Percentiles rank a stretch among this genome's conserved stretches.
Evolutionary conservation across 768 basidiomycete species (phyloP).

Genomic region (Leccinellum rugosiceps): DNA sequence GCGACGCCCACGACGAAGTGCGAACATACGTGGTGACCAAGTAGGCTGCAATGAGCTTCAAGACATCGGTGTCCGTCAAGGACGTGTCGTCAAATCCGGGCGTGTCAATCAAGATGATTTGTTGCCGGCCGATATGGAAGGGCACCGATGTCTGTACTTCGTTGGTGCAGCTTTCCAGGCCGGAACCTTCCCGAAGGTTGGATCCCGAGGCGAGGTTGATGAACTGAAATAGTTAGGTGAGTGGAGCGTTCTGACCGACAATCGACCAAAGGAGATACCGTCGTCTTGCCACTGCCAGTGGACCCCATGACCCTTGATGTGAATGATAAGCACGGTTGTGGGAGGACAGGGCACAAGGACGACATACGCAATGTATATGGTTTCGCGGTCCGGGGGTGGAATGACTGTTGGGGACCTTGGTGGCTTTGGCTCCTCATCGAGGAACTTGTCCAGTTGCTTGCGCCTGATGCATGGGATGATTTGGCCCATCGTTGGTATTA

Average conservation of each 20-base stretch:
- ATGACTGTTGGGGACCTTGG: conserved; percentile 8
- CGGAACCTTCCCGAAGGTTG: conserved; percentile 28
- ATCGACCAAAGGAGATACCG: conserved; percentile 18
- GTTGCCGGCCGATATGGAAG: conserved; percentile 30
- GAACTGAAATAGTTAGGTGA: conserved; percentile 27
- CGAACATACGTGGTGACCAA: conserved; percentile 30
- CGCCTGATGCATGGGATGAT: conserved; percentile 23
- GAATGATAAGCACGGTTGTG: conserved; percentile 23
- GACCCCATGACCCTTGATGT: conserved; percentile 32
- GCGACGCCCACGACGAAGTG: not conserved
- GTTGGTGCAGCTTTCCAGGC: conserved; percentile 36
- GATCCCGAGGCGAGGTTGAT: conserved; percentile 37
- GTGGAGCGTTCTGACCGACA: not conserved
- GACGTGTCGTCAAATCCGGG: conserved; percentile 61
- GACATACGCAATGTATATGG: conserved; percentile 30
- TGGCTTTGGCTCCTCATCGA: conserved; percentile 26
- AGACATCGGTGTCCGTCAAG: conserved; percentile 47
- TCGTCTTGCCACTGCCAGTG: conserved; percentile 36
- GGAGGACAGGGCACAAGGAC: not conserved
- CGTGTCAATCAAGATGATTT: conserved; percentile 54
- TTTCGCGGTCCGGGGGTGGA: conserved; percentile 19
- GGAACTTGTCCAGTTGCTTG: conserved; percentile 25
- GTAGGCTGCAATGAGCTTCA: conserved; percentile 47
- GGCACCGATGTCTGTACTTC: conserved; percentile 29
- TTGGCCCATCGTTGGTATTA: conserved; percentile 27